These are phyloP conservation scores for Lactarius quietus DNA, from an alignment of 768 basidiomycete species.

Conservation along the genomic window DNA sequence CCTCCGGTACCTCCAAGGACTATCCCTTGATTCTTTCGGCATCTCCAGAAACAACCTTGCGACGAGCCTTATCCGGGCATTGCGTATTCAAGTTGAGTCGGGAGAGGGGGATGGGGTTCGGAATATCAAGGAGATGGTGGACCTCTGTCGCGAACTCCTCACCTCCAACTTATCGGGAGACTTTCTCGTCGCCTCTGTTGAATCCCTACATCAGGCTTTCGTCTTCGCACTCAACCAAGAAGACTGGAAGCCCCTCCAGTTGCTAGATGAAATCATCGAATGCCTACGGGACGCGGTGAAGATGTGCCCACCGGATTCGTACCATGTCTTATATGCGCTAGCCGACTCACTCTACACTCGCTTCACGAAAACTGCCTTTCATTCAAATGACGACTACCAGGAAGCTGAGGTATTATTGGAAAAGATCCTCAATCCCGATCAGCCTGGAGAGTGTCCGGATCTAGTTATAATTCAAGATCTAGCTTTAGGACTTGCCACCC, in stretches of 20 bases:
- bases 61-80: neutral
- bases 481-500: neutral
- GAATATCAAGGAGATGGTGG: neutral
- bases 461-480: neutral
- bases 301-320: neutral
- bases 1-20: neutral
- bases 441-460: neutral
- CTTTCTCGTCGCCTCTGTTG: too few relatives aligned
- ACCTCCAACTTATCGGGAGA: neutral
- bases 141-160: neutral
- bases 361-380: neutral
- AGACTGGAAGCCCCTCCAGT: neutral
- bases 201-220: neutral
- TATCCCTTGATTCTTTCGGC: neutral
- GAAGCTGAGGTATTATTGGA: neutral
- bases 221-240: too few relatives aligned
- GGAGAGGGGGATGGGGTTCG: neutral
- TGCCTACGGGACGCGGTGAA: neutral
- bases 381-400: neutral
- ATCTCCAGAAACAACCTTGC: neutral
- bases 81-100: neutral
- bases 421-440: neutral
- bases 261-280: neutral
- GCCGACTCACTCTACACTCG: neutral
- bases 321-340: neutral